Percentiles rank a stretch among this genome's conserved stretches.
phyloP scores from a whole-genome alignment of 169 alveolate genomes.

The Plasmodium billcollinsi region DNA sequence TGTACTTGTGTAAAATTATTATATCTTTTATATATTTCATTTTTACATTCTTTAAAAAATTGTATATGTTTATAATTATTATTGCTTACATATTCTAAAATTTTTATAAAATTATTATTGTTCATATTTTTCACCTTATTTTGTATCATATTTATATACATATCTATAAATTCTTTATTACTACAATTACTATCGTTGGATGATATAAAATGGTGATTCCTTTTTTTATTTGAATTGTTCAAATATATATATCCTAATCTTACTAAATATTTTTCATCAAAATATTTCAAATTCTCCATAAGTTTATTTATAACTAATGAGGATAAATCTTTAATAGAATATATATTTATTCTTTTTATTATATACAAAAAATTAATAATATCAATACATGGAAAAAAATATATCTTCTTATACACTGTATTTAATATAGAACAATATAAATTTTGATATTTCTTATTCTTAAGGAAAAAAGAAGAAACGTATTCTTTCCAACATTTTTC shows the following conservation, averaged over 20 bases:
- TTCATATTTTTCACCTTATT: conserved; percentile 49
- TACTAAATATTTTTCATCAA: conserved; percentile 49
- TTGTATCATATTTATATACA: conserved; percentile 36
- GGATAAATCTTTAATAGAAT: conserved; percentile 24
- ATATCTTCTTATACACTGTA: conserved; percentile 44
- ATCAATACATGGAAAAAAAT: conserved; percentile 53
- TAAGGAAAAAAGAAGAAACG: conserved; percentile 10
- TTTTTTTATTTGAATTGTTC: conserved; percentile 51
- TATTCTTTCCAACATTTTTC: conserved; percentile 49
- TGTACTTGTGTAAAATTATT: conserved; percentile 45
- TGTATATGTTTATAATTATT: conserved; percentile 73
- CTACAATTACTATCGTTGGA: conserved; percentile 6
- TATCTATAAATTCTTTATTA: conserved; percentile 45
- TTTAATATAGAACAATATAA: conserved; percentile 25
- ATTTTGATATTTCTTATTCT: conserved; percentile 13
- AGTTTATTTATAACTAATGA: conserved; percentile 32
- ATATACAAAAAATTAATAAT: conserved; percentile 59
- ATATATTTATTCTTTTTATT: conserved; percentile 31
- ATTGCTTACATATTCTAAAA: conserved; percentile 49
- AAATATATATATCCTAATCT: conserved; percentile 56
- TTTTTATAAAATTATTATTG: conserved; percentile 57
- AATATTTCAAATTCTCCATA: conserved; percentile 21
- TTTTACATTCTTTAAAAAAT: conserved; percentile 50
- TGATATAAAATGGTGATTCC: conserved; percentile 4
- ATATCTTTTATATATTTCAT: conserved; percentile 51